These are phyloP conservation scores for Cicer pinnatifidum DNA, from an alignment of 306 rosid species.

Conservation along the genomic window DNA sequence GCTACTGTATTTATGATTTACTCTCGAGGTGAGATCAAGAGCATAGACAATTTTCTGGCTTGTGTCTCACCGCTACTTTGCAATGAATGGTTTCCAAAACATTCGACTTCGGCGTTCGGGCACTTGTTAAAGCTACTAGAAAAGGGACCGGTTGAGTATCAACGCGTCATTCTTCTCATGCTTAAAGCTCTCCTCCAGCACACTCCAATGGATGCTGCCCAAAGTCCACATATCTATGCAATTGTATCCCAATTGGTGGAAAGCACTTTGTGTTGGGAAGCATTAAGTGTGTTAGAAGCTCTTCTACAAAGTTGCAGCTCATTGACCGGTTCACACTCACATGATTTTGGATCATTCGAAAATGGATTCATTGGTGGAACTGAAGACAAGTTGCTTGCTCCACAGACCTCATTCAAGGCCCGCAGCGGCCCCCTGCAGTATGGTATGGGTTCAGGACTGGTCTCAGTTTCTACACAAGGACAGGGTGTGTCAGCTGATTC, in stretches of 20 bases:
- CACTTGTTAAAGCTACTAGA: constrained; percentile 88
- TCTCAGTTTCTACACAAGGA: constrained; percentile 46
- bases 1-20: constrained; percentile 82
- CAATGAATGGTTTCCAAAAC: constrained; percentile 95
- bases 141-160: constrained; percentile 94
- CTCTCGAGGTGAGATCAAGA: constrained; percentile 87
- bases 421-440: constrained; percentile 95
- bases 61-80: constrained; percentile 89
- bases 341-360: constrained; percentile 70
- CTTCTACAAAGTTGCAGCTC: constrained; percentile 97
- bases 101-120: constrained; percentile 92
- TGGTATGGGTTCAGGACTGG: constrained; percentile 58
- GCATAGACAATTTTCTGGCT: constrained; percentile 79
- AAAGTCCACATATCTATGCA: constrained; percentile 97
- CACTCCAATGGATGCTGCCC: constrained; percentile 98
- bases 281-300: constrained; percentile 94
- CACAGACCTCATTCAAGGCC: constrained; percentile 90
- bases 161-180: constrained; percentile 92
- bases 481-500: constrained; percentile 62
- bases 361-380: constrained; percentile 62
- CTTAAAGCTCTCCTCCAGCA: constrained; percentile 96
- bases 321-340: constrained; percentile 79
- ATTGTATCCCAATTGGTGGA: constrained; percentile 95
- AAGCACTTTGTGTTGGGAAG: constrained; percentile 98
- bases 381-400: constrained; percentile 79